A percentile compares a stretch with the other conserved stretches of the same genome.
phyloP scores from a whole-genome alignment of 1,284 basidiomycete genomes.

The Butyriboletus appendiculatus region DNA sequence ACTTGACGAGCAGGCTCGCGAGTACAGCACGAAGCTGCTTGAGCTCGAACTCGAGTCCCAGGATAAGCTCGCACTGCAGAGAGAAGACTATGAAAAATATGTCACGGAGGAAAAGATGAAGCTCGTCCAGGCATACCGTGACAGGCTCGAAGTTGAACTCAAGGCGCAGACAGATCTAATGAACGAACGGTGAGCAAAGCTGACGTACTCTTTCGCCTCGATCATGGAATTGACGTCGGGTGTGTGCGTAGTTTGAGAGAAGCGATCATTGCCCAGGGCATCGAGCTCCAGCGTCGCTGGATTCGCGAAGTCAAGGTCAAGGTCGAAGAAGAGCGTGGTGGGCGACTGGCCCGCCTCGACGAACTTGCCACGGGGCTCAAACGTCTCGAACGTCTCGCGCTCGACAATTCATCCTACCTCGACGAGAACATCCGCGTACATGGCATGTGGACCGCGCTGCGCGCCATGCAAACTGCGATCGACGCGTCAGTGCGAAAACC shows the following conservation, averaged over 20 bases:
- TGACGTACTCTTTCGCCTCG: not conserved
- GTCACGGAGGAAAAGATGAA: conserved; percentile 81
- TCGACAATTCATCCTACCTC: conserved; percentile 88
- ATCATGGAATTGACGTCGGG: not conserved
- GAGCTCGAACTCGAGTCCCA: conserved; percentile 83
- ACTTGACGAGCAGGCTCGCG: conserved; percentile 80
- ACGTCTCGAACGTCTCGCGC: conserved; percentile 85
- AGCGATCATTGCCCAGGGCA: conserved; percentile 94
- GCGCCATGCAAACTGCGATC: conserved; percentile 61
- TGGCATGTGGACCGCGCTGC: conserved; percentile 75
- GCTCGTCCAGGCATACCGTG: conserved; percentile 80
- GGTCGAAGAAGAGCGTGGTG: conserved; percentile 96
- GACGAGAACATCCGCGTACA: conserved; percentile 91
- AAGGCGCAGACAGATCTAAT: conserved; percentile 91
- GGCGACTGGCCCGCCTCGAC: conserved; percentile 92
- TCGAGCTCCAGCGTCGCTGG: conserved; percentile 97
- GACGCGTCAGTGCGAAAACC: conserved; percentile 66
- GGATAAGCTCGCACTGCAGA: conserved; percentile 83
- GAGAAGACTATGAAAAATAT: conserved; percentile 83
- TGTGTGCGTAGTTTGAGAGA: conserved; percentile 71
- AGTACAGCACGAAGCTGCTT: conserved; percentile 84
- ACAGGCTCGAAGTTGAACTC: conserved; percentile 87
- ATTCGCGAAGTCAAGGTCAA: conserved; percentile 94
- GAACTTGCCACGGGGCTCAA: conserved; percentile 90
- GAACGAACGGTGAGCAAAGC: conserved; percentile 75